These are phyloP conservation scores for Tetrapisispora taiwanensis DNA, from an alignment of 805 yeast species.

Conservation along the genomic window DNA sequence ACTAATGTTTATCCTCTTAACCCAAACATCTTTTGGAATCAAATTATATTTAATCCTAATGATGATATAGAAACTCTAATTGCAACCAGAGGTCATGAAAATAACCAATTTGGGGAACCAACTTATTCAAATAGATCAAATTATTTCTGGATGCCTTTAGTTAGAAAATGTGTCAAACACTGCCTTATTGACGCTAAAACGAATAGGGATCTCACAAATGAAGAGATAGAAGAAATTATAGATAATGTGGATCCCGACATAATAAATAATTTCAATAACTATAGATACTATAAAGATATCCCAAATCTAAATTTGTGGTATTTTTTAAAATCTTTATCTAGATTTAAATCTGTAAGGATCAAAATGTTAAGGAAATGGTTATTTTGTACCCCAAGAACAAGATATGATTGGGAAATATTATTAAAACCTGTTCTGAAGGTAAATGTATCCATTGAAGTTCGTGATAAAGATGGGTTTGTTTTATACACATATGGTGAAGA, in stretches of 20 bases:
- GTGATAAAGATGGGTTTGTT: slow-evolving; percentile 33
- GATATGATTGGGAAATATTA: slow-evolving; percentile 32
- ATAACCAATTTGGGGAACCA: slow-evolving; percentile 5
- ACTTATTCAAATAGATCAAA: slow-evolving; percentile 1
- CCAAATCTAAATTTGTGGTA: slow-evolving; percentile 32
- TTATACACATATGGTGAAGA: slow-evolving; percentile 29
- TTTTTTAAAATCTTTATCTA: slow-evolving; percentile 26
- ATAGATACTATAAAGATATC: slow-evolving; percentile 21
- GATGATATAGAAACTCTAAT: slow-evolving; percentile 25
- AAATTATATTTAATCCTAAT: slow-evolving; percentile 6
- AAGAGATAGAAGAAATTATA: slow-evolving; percentile 4
- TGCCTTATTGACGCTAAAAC: slow-evolving; percentile 1
- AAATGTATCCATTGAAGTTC: slow-evolving; percentile 28
- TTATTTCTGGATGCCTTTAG: slow-evolving; percentile 22
- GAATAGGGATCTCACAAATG: neutral
- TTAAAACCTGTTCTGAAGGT: slow-evolving; percentile 29
- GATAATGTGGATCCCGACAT: slow-evolving; percentile 11
- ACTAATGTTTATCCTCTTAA: slow-evolving; percentile 26
- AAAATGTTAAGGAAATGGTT: slow-evolving; percentile 30
- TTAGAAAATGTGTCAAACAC: slow-evolving; percentile 13
- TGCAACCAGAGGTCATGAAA: slow-evolving; percentile 7
- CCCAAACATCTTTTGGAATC: slow-evolving; percentile 21
- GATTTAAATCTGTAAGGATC: slow-evolving; percentile 30
- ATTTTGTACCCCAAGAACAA: slow-evolving; percentile 31
- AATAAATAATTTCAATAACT: slow-evolving; percentile 21